These are phyloP conservation scores for Hygrophila difformis DNA, from an alignment of 257 asterid species.

Conservation along the genomic window DNA sequence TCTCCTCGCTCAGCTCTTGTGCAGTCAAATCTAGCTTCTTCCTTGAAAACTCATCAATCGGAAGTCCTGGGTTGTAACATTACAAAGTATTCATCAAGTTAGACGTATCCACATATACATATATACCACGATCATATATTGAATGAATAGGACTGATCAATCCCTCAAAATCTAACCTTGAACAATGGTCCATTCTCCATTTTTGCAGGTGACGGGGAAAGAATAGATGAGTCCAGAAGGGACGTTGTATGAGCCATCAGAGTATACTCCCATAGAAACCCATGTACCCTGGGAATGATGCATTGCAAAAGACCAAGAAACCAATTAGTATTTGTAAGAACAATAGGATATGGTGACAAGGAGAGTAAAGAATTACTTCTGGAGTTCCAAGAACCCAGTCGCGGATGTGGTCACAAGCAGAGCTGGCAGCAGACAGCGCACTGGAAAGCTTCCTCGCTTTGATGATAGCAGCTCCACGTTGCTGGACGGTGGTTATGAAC, in stretches of 20 bases:
- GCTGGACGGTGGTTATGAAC: slow-evolving; percentile 78
- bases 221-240: slow-evolving; percentile 86
- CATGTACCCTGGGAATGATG: slow-evolving; percentile 58
- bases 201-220: slow-evolving; percentile 89
- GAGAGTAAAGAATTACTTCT: slow-evolving; percentile 36
- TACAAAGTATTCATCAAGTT: neutral
- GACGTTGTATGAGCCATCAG: slow-evolving; percentile 88
- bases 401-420: slow-evolving; percentile 96
- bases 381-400: slow-evolving; percentile 98
- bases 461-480: slow-evolving; percentile 96
- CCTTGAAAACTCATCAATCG: slow-evolving; percentile 73
- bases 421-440: slow-evolving; percentile 96
- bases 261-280: slow-evolving; percentile 97
- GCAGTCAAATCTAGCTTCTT: slow-evolving; percentile 80
- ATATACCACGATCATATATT: neutral
- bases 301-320: slow-evolving; percentile 10
- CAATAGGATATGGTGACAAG: neutral
- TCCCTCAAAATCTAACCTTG: slow-evolving; percentile 47
- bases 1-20: slow-evolving; percentile 81
- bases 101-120: neutral
- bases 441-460: slow-evolving; percentile 91
- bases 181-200: slow-evolving; percentile 90
- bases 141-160: too few relatives aligned
- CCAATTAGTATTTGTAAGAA: neutral
- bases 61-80: slow-evolving; percentile 38